Percentiles rank a stretch among this genome's conserved stretches.
Conservation (phyloP, 352 stramenopile genomes). For the Phytophthora cryptogea region DNA sequence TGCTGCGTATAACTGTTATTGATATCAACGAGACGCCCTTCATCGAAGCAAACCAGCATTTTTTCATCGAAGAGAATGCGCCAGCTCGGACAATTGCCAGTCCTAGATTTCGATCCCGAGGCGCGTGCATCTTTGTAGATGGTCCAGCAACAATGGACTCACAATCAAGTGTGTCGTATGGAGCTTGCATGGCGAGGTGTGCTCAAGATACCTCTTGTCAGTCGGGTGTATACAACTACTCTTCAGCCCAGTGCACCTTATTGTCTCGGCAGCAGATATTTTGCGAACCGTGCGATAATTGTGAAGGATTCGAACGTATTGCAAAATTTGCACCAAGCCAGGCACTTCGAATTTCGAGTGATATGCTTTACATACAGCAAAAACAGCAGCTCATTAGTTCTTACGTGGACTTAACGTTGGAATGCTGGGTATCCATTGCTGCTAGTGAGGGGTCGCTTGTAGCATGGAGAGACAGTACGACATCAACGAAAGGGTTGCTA, state of each 20-base stretch:
- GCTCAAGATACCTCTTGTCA: slow-evolving; percentile 8
- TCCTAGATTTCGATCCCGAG: slow-evolving; percentile 29
- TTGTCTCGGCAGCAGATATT: background rate
- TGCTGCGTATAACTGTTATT: slow-evolving; percentile 18
- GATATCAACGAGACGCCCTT: slow-evolving; percentile 58
- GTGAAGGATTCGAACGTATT: slow-evolving; percentile 31
- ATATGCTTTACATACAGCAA: slow-evolving; percentile 14
- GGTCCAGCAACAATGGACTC: background rate
- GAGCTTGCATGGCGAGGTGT: slow-evolving; percentile 22
- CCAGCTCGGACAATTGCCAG: slow-evolving; percentile 14
- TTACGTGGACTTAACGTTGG: slow-evolving; percentile 18
- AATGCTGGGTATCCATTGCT: slow-evolving; percentile 26
- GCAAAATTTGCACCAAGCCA: background rate
- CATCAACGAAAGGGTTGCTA: slow-evolving; percentile 7
- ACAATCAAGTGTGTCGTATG: slow-evolving; percentile 17
- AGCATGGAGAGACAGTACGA: slow-evolving; percentile 14
- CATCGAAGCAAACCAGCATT: slow-evolving; percentile 34
- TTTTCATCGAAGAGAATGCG: slow-evolving; percentile 46
- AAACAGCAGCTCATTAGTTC: slow-evolving; percentile 1
- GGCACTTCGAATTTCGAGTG: slow-evolving; percentile 26
- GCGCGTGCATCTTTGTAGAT: slow-evolving; percentile 7
- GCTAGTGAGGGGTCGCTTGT: slow-evolving; percentile 24
- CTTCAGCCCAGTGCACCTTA: slow-evolving; percentile 24
- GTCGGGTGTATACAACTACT: slow-evolving; percentile 20
- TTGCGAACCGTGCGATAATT: slow-evolving; percentile 23